These are phyloP conservation scores for Populus euphratica DNA, from an alignment of 345 rosid genomes.

Conservation along the genomic window DNA sequence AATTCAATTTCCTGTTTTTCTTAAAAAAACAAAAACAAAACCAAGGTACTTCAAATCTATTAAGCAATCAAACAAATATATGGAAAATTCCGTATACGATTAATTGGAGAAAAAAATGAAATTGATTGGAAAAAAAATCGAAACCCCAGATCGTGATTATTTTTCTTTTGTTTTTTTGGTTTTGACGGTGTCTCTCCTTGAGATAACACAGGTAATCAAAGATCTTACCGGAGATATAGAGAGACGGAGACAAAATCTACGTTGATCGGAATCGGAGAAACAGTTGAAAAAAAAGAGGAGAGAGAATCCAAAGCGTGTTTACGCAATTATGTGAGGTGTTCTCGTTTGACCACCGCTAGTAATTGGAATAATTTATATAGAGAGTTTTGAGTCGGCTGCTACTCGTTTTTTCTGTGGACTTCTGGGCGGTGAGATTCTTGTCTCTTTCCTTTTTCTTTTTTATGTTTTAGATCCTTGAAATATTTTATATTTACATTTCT, in stretches of 20 bases:
- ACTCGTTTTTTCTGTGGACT: not conserved
- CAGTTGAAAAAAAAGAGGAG: not conserved
- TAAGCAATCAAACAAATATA: not conserved
- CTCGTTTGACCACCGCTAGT: not conserved
- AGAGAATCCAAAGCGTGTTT: not conserved
- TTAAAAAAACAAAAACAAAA: not conserved
- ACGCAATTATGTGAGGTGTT: not conserved
- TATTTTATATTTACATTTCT: too few species aligned
- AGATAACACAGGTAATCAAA: slow-evolving; percentile 38
- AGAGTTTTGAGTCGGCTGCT: not conserved
- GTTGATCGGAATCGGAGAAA: not conserved
- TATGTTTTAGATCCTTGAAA: not conserved
- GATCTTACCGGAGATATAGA: slow-evolving; percentile 46
- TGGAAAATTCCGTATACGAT: not conserved
- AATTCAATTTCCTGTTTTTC: not conserved
- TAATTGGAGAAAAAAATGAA: slow-evolving; percentile 18
- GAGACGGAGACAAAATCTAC: not conserved
- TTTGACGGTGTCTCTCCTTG: slow-evolving; percentile 34
- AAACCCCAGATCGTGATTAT: not conserved
- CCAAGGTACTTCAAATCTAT: not conserved
- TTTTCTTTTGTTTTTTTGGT: not conserved
- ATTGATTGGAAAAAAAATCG: not conserved
- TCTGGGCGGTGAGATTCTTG: not conserved
- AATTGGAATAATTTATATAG: not conserved
- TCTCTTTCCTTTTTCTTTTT: not conserved